phyloP scores from a whole-genome alignment of 1,284 basidiomycete species.

The Phylloboletellus chloephorus region DNA sequence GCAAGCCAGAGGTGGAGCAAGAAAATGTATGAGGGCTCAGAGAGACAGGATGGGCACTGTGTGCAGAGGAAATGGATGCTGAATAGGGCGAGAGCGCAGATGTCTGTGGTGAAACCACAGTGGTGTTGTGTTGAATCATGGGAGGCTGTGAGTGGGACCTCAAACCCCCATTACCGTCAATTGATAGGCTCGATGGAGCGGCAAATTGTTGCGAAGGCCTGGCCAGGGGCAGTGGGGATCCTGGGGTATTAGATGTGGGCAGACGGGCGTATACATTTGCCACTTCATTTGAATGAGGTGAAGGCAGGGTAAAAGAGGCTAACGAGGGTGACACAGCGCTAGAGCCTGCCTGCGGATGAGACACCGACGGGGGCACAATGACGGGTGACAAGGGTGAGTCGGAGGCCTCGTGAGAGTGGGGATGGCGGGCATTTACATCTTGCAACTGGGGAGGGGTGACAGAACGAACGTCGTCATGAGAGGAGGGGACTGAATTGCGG shows the following conservation, averaged over 20 bases:
- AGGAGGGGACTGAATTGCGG: constrained; percentile 17
- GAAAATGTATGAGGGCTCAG: constrained; percentile 25
- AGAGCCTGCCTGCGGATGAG: constrained; percentile 21
- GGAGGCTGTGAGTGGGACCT: constrained; percentile 9
- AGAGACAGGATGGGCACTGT: constrained; percentile 12
- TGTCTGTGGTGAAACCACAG: constrained; percentile 8
- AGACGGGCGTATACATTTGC: constrained; percentile 11
- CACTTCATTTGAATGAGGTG: constrained; percentile 10
- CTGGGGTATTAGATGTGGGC: constrained; percentile 1
- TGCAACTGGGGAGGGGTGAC: constrained; percentile 37
- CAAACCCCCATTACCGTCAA: constrained; percentile 3
- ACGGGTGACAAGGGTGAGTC: constrained; percentile 33
- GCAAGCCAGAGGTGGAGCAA: constrained; percentile 19
- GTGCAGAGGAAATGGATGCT: background rate
- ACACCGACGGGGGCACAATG: constrained; percentile 39
- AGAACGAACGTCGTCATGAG: constrained; percentile 21
- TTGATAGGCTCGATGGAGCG: background rate
- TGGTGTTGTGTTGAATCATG: constrained; percentile 5
- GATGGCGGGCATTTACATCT: constrained; percentile 32
- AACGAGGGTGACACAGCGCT: constrained; percentile 26
- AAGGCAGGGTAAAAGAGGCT: constrained; percentile 17
- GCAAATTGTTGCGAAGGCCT: constrained; percentile 14
- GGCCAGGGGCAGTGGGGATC: constrained; percentile 2
- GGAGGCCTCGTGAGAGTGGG: constrained; percentile 19
- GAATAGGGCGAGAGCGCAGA: background rate